These are phyloP conservation scores for Rhodosporidiobolus sp. DNA, from an alignment of 768 basidiomycete species.

Conservation along the genomic window DNA sequence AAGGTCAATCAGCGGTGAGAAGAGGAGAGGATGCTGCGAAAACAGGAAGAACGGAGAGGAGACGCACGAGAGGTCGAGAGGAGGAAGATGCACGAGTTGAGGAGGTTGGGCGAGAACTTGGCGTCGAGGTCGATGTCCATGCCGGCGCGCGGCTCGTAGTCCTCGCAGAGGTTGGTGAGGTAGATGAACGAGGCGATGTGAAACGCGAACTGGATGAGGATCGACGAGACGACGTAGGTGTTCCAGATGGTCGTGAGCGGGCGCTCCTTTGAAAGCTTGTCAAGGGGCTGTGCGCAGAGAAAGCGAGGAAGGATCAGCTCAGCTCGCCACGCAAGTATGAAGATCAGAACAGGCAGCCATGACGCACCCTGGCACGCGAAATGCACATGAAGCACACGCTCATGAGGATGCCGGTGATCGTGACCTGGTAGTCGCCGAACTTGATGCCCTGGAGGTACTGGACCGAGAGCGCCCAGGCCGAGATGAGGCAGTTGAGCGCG, in stretches of 20 bases:
- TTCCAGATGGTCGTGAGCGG: slow-evolving; percentile 96
- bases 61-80: slow-evolving; percentile 67
- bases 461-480: slow-evolving; percentile 95
- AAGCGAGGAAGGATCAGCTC: slow-evolving; percentile 8
- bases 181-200: slow-evolving; percentile 88
- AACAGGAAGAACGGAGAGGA: not conserved
- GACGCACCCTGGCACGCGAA: slow-evolving; percentile 83
- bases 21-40: not conserved
- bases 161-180: slow-evolving; percentile 80
- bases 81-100: slow-evolving; percentile 96
- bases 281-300: slow-evolving; percentile 69
- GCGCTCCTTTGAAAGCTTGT: slow-evolving; percentile 87
- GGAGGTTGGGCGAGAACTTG: slow-evolving; percentile 87
- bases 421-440: slow-evolving; percentile 98
- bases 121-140: slow-evolving; percentile 81
- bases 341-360: not conserved
- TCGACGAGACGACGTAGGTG: slow-evolving; percentile 86
- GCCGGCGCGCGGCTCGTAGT: slow-evolving; percentile 68
- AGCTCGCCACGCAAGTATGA: not conserved
- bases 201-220: slow-evolving; percentile 86
- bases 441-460: slow-evolving; percentile 99
- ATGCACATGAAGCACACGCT: slow-evolving; percentile 98
- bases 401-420: slow-evolving; percentile 94
- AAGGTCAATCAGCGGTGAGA: not conserved
- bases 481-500: slow-evolving; percentile 94